These are phyloP conservation scores for Candida arabinofermentans DNA, from an alignment of 805 yeast species.

Conservation along the genomic window DNA sequence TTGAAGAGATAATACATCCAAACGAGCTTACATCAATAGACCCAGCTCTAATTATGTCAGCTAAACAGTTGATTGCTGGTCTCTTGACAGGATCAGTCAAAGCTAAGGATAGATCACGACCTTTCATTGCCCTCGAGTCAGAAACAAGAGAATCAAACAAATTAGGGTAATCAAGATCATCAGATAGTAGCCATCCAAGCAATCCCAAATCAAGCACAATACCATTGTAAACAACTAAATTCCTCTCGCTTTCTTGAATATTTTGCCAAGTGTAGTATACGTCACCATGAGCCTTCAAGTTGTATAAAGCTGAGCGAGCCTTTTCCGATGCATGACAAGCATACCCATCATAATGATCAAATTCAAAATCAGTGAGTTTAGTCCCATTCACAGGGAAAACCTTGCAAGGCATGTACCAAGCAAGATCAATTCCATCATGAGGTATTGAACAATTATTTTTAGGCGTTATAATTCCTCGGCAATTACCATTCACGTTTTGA, in stretches of 20 bases:
- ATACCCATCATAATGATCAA: constrained; percentile 72
- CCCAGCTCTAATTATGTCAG: constrained; percentile 81
- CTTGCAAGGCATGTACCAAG: constrained; percentile 97
- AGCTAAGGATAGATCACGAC: constrained; percentile 77
- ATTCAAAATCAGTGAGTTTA: constrained; percentile 57
- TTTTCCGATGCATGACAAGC: constrained; percentile 79
- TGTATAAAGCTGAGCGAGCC: constrained; percentile 69
- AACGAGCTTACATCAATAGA: constrained; percentile 82
- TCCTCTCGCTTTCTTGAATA: constrained; percentile 61
- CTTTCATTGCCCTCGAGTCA: constrained; percentile 51
- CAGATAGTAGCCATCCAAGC: constrained; percentile 67
- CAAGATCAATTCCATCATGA: constrained; percentile 54
- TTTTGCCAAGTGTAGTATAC: constrained; percentile 91
- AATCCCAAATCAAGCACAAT: constrained; percentile 78
- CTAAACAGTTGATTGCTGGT: constrained; percentile 72
- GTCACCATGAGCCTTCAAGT: constrained; percentile 58
- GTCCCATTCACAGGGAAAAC: constrained; percentile 68
- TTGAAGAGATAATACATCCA: constrained; percentile 89
- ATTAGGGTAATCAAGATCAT: constrained; percentile 68
- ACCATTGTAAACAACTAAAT: constrained; percentile 85
- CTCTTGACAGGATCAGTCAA: constrained; percentile 65
- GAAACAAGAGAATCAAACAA: constrained; percentile 64
- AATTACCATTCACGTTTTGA: constrained; percentile 90
- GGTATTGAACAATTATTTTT: constrained; percentile 71
- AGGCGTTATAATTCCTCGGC: constrained; percentile 74